These are phyloP conservation scores for Saccharomycopsis fermentans DNA, from an alignment of 805 yeast genomes.

Conservation along the genomic window DNA sequence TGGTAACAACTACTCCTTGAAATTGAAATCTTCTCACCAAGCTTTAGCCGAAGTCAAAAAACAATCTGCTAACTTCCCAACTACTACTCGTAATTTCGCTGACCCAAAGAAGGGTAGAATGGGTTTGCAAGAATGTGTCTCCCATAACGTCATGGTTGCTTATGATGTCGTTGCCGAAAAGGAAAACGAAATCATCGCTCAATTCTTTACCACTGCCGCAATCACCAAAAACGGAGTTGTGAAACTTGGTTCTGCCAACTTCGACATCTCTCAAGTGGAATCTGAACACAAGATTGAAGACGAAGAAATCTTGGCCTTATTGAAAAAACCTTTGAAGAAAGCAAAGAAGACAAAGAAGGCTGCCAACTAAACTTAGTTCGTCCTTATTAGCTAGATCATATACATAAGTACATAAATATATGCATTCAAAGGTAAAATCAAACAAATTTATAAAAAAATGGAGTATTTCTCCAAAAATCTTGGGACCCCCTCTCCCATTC, in stretches of 20 bases:
- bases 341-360: slow-evolving; percentile 15
- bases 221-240: slow-evolving; percentile 64
- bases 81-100: slow-evolving; percentile 51
- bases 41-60: slow-evolving; percentile 58
- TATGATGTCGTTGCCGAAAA: slow-evolving; percentile 62
- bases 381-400: too few relatives aligned
- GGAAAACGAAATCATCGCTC: slow-evolving; percentile 57
- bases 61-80: slow-evolving; percentile 60
- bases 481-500: too few relatives aligned
- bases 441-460: too few relatives aligned
- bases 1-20: slow-evolving; percentile 56
- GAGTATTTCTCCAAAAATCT: too few relatives aligned
- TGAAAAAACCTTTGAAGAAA: slow-evolving; percentile 17
- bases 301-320: slow-evolving; percentile 28
- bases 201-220: slow-evolving; percentile 66
- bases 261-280: slow-evolving; percentile 38
- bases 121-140: slow-evolving; percentile 63
- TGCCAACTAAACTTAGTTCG: neutral
- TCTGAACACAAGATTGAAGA: slow-evolving; percentile 47
- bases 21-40: slow-evolving; percentile 60
- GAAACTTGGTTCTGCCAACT: slow-evolving; percentile 48
- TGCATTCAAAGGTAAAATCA: too few relatives aligned
- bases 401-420: too few relatives aligned
- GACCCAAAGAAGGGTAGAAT: slow-evolving; percentile 65
- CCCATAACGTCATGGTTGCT: slow-evolving; percentile 55